These are phyloP conservation scores for Geosmithia flava DNA, from an alignment of 2,329 filamentous ascomycete species.

Conservation along the genomic window DNA sequence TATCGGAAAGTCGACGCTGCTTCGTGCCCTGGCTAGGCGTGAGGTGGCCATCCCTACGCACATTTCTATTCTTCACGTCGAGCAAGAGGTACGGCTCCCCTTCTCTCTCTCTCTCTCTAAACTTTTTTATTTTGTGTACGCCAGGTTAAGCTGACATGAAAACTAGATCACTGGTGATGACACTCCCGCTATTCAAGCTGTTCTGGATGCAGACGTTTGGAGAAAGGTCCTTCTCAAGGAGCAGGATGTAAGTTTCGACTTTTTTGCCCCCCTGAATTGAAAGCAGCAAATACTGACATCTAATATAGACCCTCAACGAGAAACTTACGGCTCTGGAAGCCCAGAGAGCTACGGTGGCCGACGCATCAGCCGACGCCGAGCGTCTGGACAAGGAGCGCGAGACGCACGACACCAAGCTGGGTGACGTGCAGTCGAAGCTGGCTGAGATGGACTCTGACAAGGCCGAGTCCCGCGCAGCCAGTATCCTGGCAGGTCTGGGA, in stretches of 20 bases:
- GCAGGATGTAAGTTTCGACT: slow-evolving; percentile 52
- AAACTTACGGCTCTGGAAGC: slow-evolving; percentile 67
- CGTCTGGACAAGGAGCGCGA: slow-evolving; percentile 80
- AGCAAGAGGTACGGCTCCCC: slow-evolving; percentile 68
- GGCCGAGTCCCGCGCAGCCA: slow-evolving; percentile 87
- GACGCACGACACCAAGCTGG: slow-evolving; percentile 78
- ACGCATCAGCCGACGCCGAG: slow-evolving; percentile 81
- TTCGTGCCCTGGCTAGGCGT: slow-evolving; percentile 82
- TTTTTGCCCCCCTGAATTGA: background rate
- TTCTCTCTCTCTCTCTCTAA: background rate
- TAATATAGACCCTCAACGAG: slow-evolving; percentile 35
- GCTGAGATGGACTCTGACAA: slow-evolving; percentile 99
- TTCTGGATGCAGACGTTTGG: slow-evolving; percentile 96
- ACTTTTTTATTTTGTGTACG: too few species aligned
- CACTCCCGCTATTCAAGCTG: slow-evolving; percentile 86
- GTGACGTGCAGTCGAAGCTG: slow-evolving; percentile 82
- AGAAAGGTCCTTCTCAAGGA: slow-evolving; percentile 87
- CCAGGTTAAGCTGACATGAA: background rate
- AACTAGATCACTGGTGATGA: slow-evolving; percentile 81
- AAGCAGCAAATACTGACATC: background rate
- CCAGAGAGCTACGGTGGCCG: slow-evolving; percentile 68
- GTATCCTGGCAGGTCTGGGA: slow-evolving; percentile 90
- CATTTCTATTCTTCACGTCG: slow-evolving; percentile 97
- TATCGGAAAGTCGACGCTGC: slow-evolving; percentile 93
- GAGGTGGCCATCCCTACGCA: slow-evolving; percentile 92